phyloP scores from a whole-genome alignment of 805 yeast species.

The Ogataea trehalophila region DNA sequence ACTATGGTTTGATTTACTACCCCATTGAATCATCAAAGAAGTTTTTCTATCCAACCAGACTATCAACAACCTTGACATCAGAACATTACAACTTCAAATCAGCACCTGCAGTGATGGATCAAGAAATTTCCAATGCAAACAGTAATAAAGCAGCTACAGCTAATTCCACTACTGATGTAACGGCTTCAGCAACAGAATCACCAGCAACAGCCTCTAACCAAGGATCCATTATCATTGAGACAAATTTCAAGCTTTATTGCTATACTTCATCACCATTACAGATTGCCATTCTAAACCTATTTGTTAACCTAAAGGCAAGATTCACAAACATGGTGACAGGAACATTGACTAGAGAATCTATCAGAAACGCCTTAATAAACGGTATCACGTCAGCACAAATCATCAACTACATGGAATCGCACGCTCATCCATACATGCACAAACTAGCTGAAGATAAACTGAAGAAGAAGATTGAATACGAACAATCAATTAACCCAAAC shows the following conservation, averaged over 20 bases:
- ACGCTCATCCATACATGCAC: conserved; percentile 91
- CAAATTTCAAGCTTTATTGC: conserved; percentile 89
- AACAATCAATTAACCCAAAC: conserved; percentile 34
- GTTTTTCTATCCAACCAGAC: conserved; percentile 82
- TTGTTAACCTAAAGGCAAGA: conserved; percentile 79
- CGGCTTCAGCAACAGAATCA: background rate
- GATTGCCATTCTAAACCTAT: conserved; percentile 84
- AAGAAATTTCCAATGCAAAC: conserved; percentile 43
- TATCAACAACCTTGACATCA: conserved; percentile 86
- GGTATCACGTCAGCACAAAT: conserved; percentile 97
- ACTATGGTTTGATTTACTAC: conserved; percentile 80
- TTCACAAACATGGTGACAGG: conserved; percentile 93
- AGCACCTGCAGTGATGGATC: conserved; percentile 72
- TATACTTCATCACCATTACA: conserved; percentile 93
- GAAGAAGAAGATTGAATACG: conserved; percentile 63
- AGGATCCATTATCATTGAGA: conserved; percentile 85
- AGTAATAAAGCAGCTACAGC: conserved; percentile 12
- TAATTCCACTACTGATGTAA: too few relatives aligned
- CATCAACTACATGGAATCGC: conserved; percentile 79
- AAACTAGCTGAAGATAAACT: conserved; percentile 64
- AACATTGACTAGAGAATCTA: conserved; percentile 86
- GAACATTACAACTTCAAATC: conserved; percentile 69
- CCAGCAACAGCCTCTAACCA: conserved; percentile 2
- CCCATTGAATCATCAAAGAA: conserved; percentile 31
- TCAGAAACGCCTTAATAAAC: conserved; percentile 72